A percentile compares a stretch with the other conserved stretches of the same genome.
Evolutionary conservation across 1,139 yeast genomes (phyloP).

Genomic region (Eremothecium sinecaudum): DNA sequence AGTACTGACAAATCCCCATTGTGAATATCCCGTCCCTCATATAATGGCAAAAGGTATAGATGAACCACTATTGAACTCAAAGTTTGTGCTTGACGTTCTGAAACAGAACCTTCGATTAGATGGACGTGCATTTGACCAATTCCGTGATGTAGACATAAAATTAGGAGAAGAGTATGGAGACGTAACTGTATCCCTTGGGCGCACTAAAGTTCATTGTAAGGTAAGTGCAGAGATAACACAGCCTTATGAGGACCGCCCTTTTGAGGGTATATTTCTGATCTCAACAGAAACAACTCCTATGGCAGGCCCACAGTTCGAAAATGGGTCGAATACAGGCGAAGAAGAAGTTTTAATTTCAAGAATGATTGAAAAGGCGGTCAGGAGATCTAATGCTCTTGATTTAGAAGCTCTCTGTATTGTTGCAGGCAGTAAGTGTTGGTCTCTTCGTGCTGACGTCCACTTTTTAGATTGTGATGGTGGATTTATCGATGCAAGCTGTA

Average conservation of each 20-base stretch:
- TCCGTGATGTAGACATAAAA: conserved; percentile 52
- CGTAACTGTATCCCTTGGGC: conserved; percentile 68
- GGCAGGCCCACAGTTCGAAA: conserved; percentile 80
- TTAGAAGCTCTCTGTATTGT: conserved; percentile 81
- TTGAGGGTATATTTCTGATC: conserved; percentile 80
- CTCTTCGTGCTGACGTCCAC: conserved; percentile 79
- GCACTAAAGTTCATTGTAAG: conserved; percentile 64
- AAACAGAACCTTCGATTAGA: conserved; percentile 57
- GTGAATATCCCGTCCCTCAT: background rate
- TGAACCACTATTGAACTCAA: conserved; percentile 56
- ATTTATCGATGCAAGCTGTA: conserved; percentile 78
- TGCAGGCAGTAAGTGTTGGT: conserved; percentile 90
- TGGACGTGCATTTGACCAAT: conserved; percentile 53
- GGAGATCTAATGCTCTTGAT: conserved; percentile 84
- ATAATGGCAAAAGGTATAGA: conserved; percentile 50
- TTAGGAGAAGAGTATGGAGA: conserved; percentile 72
- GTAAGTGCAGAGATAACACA: conserved; percentile 70
- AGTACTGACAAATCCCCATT: no score
- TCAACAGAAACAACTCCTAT: conserved; percentile 81
- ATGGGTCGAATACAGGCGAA: conserved; percentile 52
- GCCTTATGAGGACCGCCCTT: conserved; percentile 88
- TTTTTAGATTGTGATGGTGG: conserved; percentile 88
- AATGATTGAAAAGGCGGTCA: conserved; percentile 79
- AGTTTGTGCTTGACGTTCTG: conserved; percentile 53
- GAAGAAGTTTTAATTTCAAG: conserved; percentile 75